Evolutionary conservation across 495 filamentous ascomycete genomes (phyloP).

Genomic region (Saxophila tyrrhenica): DNA sequence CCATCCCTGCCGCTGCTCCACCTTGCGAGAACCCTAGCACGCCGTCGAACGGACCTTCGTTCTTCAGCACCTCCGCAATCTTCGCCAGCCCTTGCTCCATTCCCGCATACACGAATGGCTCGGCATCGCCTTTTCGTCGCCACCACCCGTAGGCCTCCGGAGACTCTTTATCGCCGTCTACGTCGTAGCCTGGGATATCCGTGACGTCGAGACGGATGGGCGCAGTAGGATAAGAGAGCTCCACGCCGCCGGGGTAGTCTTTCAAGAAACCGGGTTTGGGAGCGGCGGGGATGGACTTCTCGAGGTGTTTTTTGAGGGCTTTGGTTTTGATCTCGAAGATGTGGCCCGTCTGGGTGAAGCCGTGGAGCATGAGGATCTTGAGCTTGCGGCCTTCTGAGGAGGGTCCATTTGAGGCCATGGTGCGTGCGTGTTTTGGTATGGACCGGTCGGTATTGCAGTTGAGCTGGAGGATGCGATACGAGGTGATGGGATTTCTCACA

Average conservation of each 20-base stretch:
- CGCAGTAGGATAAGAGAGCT: conserved; percentile 50
- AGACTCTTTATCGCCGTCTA: conserved; percentile 29
- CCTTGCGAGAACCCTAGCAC: conserved; percentile 37
- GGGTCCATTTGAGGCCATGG: conserved; percentile 7
- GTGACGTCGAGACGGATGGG: conserved; percentile 48
- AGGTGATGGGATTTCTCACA: too few relatives aligned
- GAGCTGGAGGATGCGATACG: too few relatives aligned
- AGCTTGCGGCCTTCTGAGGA: conserved; percentile 12
- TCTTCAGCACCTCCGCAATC: conserved; percentile 47
- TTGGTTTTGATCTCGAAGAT: conserved; percentile 84
- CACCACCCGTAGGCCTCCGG: conserved; percentile 77
- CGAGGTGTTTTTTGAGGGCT: conserved; percentile 69
- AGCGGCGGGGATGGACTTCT: conserved; percentile 49
- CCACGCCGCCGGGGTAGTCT: conserved; percentile 30
- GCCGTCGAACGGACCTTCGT: conserved; percentile 35
- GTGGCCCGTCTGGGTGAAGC: conserved; percentile 84
- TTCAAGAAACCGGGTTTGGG: conserved; percentile 16
- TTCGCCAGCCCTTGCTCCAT: conserved; percentile 50
- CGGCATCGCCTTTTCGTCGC: conserved; percentile 49
- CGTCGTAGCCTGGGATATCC: conserved; percentile 61
- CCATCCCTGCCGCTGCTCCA: conserved; percentile 37
- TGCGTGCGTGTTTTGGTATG: neutral
- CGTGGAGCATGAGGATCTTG: conserved; percentile 40
- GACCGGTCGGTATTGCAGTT: too few relatives aligned
- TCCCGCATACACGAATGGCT: conserved; percentile 48